Base-by-base conservation (phyloP, 148 eudicot genomes). In the Rheum nobile region DNA sequence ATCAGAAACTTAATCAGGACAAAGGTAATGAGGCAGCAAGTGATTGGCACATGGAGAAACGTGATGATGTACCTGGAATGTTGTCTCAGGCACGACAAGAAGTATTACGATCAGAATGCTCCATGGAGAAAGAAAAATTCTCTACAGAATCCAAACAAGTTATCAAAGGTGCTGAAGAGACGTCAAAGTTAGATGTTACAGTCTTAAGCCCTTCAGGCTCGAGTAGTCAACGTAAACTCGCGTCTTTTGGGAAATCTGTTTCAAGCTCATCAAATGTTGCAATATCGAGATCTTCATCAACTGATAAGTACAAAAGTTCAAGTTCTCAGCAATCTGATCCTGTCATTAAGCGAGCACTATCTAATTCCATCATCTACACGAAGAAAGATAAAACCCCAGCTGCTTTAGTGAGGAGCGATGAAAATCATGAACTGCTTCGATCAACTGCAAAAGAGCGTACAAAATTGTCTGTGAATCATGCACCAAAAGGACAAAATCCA, bases 371-470 rank as follows among this genome's bases (percentile, higher is more conserved):
- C 74, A 34, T 54, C 75, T 75, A 71, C 69, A 77, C 44, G 63
- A 83, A 86, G 81, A 89, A 82, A 74, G 97, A 86, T 55, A 75
- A 72, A 79, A 47, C 74, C 48, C 43, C 76, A 11, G 71, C 69
- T 52, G 82, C 82, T 76, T 44, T 31, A 31, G 70, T 28, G 32
- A 82, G 79, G 78, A 81, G 77, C 46, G 86, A 83, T 61, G 87
- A 77, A 24, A 83, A 81, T 63, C 75, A 72, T 79, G 91, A 84
- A 47, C 77, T 81, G 75, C 73, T 83, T n/a, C 84, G 75, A 74
- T 86, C 82, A 73, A 69, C 72, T 26, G 68, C 75, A 37, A 90
- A 86, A 82, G 93, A 87, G 37, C 80, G 75, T 77, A 68, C 84
- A 75, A 90, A 92, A 75, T 78, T 87, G 19, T 81, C 83, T 6